Evolutionary conservation across 2,329 filamentous ascomycete species (phyloP), one percentile per base, ranked within the genome.

Genomic region (Fusarium newnesense): DNA sequence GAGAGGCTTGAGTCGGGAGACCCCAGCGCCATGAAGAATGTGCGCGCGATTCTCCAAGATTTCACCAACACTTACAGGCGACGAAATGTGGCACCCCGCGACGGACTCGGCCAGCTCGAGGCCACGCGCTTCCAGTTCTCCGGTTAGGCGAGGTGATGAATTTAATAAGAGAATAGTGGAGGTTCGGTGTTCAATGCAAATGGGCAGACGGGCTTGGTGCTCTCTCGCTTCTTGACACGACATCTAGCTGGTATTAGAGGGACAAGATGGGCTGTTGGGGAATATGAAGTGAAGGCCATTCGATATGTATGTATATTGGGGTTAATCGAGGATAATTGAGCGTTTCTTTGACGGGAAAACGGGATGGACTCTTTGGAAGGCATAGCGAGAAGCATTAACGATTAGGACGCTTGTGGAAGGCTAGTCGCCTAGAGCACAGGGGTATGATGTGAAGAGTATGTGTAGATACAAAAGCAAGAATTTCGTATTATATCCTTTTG

Each of bases 11-110:
- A 87, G 52, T 89, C 89, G 34, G 90, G 93, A 69, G 90, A 91
- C 43, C 82, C 80, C 3, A 85, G 88, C 28, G 87, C 86, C 30
- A 81, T 94, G 46, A 88, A 94, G 66, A 95, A 95, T 83, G 94
- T 98, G 60, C 89, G 96, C 42, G 91, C 90, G 32, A 87, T 97
- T 39, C 87, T 99, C 64, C 96, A 98, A 84, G 97, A 99, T 83
- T 99, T 99, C 80, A 98, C 96, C 30, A 97, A 96, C 80, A 94
- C 92, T 36, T 99, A 99, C 82, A 91, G 97, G 57, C 89, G 97
- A 79, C 89, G 97, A 71, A 98, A 99, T 79, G 94, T 99, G 52
- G 96, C 96, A n/a, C 96, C 96, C 11, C 87, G 96, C 69, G 96
- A 98, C 80, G 96, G 96, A 2, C 85, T 98, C 46, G 96, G 96